Base-by-base conservation (phyloP, 441 rosid species). In the Adansonia madagascariensis region DNA sequence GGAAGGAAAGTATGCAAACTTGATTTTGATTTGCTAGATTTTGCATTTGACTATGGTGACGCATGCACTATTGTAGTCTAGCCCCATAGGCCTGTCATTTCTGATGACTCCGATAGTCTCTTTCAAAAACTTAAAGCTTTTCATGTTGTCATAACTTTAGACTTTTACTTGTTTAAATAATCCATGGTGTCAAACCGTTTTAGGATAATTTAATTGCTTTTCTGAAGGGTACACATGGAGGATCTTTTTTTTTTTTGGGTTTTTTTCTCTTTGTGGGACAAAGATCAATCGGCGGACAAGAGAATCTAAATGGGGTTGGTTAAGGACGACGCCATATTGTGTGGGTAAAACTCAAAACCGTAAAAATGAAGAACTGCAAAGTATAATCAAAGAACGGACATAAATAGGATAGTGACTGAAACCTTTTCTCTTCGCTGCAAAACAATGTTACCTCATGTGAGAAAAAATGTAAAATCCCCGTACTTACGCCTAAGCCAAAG, bases 41-140 rank as follows among this genome's bases (percentile, higher is more conserved):
- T 71, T 57, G 50, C 76, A 41, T 61, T 66, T 18, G 81, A 76
- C 71, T 47, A 24, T n/a, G 10, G 39, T 78, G 77, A 81, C 79
- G 79, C 72, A 68, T 59, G 15, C 17, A 53, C 62, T 50, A 8
- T 53, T 31, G n/a, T 71, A 52, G 62, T 31, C 53, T 31, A 55
- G 31, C 75, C 22, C 10, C 39, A 31, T 55, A 55, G 75, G 75
- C 75, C 10, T 35, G 75, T 35, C 63, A 55, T 17, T 39, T 0
- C 50, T 39, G 24, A 9, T 31, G 12, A 31, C 60, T 74, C 77
- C 47, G 47, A 74, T 50, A 44, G 27, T 74, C 77, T 10, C 10
- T 1, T 47, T 61, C 69, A 46, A 12, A 9, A 57, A 24, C 75
- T 24, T 62, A 6, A 39, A 14, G 18, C 52, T 57, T 57, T 70